Conservation (phyloP, 768 basidiomycete genomes). For the Serendipita sp. region DNA sequence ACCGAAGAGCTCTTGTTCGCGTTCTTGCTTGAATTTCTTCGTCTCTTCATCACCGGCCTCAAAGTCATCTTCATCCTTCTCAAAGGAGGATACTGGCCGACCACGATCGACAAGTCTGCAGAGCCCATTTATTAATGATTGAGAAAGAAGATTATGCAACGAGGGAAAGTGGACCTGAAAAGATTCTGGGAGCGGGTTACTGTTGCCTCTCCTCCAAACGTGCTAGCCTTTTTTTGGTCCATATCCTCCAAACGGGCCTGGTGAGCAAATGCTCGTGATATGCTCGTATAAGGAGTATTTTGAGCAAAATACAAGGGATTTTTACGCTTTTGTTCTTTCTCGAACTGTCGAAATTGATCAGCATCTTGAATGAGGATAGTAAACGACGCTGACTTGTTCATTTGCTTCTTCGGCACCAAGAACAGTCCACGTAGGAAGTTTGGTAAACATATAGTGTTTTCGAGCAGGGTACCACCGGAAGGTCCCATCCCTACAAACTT, state of each 20-base stretch:
- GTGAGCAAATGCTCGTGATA: not conserved
- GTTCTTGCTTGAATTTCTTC: conserved; percentile 8
- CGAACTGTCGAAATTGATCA: not conserved
- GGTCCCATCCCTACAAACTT: conserved; percentile 2
- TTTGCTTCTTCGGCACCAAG: not conserved
- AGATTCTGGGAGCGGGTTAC: not conserved
- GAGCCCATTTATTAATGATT: not conserved
- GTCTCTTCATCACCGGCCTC: conserved; percentile 5
- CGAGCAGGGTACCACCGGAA: conserved; percentile 6
- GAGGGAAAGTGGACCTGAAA: not conserved
- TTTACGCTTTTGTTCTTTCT: not conserved
- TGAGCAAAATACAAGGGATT: conserved; percentile 2
- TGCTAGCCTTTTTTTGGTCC: not conserved
- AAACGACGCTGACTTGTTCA: not conserved
- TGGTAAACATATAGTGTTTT: conserved; percentile 5
- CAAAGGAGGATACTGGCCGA: not conserved
- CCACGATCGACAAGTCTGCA: conserved; percentile 1
- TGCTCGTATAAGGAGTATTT: not conserved
- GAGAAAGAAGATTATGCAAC: not conserved
- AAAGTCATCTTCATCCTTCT: not conserved
- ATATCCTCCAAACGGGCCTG: not conserved
- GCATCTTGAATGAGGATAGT: not conserved
- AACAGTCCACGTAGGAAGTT: conserved; percentile 3
- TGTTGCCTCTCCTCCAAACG: not conserved
- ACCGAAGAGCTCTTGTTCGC: conserved; percentile 12